Evolutionary conservation across 768 basidiomycete genomes (phyloP), one percentile per base, ranked within the genome.

Genomic region (Agrocybe pediades): DNA sequence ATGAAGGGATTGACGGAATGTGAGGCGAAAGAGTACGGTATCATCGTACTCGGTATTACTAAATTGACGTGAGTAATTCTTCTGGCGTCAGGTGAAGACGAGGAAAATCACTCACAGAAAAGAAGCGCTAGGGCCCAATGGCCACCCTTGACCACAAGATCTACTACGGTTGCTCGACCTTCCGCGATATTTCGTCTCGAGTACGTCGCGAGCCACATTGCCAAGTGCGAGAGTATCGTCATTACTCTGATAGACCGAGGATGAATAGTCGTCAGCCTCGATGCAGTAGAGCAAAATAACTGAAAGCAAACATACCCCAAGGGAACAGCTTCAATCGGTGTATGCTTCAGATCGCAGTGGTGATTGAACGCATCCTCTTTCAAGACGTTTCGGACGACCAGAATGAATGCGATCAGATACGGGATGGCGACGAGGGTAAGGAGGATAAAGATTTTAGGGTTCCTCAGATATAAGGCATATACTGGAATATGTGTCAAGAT

Each of bases 391-490:
- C 41, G 29, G 19, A 23, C 42, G 1, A 53, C 20, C 2, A 53
- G 15, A 5, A 40, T 21, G 23, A 40, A 30, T 2, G 51, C 46
- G n/a, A 53, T 45, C 5, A 57, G 25, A 27, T 52, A 52, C 11
- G 47, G 51, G 6, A 44, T 29, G 20, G 41, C 3, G 6, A 57
- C n/a, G 13, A 46, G 56, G 17, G 53, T 39, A 4, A 43, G 29
- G 1, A 57, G 43, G 30, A 33, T 11, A 13, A 52, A 45, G 7
- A 56, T 27, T 40, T 49, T 57, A 3, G 19, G 23, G 19, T 45
- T 45, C 42, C 49, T 48, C 42, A 40, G 42, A 23, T 57, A 57
- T 9, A 57, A 33, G 13, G 51, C 56, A 17, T 49, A 57, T 36
- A 53, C 56, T 57, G 26, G 9, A 26, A 6, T 24, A 21, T 27